Base-by-base conservation (phyloP, 1,139 yeast species). In the Geotrichum cucujoidarum region DNA sequence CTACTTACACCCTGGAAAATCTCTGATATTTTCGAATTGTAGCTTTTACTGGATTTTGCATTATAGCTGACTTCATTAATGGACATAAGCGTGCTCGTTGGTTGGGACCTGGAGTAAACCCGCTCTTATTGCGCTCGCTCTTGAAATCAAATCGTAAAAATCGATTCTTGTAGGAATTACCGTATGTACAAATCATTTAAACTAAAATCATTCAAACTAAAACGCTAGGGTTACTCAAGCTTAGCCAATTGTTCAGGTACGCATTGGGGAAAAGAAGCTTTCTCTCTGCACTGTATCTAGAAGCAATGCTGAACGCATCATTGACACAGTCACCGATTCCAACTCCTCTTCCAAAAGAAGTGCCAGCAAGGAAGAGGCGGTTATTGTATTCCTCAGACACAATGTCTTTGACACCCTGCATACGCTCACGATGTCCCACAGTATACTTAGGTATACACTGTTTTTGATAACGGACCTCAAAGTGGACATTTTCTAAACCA, bases 271-370 rank as follows among this genome's bases (percentile, higher is more conserved):
- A 59, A 14, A 66, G 56, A 37, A 62, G 55, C 53, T 60, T 55
- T 17, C 70, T 53, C 48, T 65, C 64, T 21, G 53, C 57, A 30
- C 59, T 45, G 55, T 65, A 65, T 31, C 70, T 55, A 5, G 64
- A 52, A 2, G 92, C 94, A 48, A 73, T 78, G 43, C 73, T 74
- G 48, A 84, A 72, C 6, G 85, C 77, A 59, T 81, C 80, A 34
- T 76, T 65, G 1, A 87, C 83, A 57, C 92, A 84, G 65, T 89
- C 96, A 1, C 96, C 95, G 0, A 90, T 90, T 0, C 97, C 97
- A 1, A 87, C 80, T 0, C 95, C 95, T 38, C 76, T 76, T 11
- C 89, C 87, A 63, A 83, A 83, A 1, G 88, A 78, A 78, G 84
- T 86, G 0, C 97, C 97, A 20, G 94, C 89, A 8, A 85, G 61